Evolutionary conservation across 2,329 filamentous ascomycete genomes (phyloP).

Genomic region (Aspergillus alliaceus): DNA sequence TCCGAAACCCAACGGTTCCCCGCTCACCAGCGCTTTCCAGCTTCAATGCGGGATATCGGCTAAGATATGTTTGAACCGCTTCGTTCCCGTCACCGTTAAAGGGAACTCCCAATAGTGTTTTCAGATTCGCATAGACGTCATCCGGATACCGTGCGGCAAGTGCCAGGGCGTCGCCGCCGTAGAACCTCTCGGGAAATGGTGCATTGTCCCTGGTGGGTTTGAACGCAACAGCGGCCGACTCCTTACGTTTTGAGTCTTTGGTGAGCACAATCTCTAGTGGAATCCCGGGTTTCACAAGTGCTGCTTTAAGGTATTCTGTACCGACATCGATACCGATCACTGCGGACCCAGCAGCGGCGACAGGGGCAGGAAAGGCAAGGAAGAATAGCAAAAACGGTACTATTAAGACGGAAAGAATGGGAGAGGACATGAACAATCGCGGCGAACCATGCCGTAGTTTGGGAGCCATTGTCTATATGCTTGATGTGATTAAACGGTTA

Average conservation of each 20-base stretch:
- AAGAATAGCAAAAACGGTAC: constrained; percentile 54
- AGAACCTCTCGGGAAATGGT: constrained; percentile 81
- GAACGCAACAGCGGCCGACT: constrained; percentile 86
- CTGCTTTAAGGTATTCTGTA: constrained; percentile 95
- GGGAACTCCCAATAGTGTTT: constrained; percentile 78
- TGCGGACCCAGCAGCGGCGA: constrained; percentile 66
- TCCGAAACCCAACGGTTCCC: constrained; percentile 79
- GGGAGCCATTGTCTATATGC: constrained; percentile 33
- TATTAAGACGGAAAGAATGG: constrained; percentile 45
- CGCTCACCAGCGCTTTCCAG: constrained; percentile 58
- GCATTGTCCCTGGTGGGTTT: constrained; percentile 74
- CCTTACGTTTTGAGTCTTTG: constrained; percentile 96
- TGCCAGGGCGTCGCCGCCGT: constrained; percentile 88
- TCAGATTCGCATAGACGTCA: constrained; percentile 94
- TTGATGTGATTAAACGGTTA: neutral
- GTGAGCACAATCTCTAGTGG: constrained; percentile 97
- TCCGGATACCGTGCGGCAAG: constrained; percentile 83
- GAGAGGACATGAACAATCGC: constrained; percentile 21
- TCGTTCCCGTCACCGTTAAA: constrained; percentile 41
- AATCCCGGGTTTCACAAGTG: constrained; percentile 92
- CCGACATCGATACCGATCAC: constrained; percentile 92
- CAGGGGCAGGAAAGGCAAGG: constrained; percentile 55
- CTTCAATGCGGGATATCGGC: constrained; percentile 75
- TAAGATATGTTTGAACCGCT: constrained; percentile 67
- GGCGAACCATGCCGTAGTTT: constrained; percentile 24